Evolutionary conservation across 148 eudicot genomes (phyloP).

Genomic region (Cornus suecica): DNA sequence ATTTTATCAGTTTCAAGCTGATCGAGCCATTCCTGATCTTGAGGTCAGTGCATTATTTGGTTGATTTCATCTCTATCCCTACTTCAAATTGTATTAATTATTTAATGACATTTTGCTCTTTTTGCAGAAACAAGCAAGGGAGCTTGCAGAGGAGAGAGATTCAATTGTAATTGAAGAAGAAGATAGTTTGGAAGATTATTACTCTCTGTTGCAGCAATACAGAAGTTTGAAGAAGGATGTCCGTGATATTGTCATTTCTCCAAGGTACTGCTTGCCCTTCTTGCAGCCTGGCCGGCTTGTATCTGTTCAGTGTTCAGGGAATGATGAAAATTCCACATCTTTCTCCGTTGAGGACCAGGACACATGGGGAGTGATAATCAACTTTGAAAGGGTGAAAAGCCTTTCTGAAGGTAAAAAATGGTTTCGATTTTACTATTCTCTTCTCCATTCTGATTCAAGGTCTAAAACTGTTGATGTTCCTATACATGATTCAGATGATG

Average conservation of each 20-base stretch:
- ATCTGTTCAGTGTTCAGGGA: slow-evolving; percentile 53
- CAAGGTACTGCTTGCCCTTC: slow-evolving; percentile 87
- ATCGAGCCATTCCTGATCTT: slow-evolving; percentile 85
- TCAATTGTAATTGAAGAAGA: slow-evolving; percentile 88
- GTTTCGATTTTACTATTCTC: neutral
- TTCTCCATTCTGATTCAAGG: neutral
- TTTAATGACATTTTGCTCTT: slow-evolving; percentile 1
- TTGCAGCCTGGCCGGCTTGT: slow-evolving; percentile 97
- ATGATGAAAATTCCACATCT: slow-evolving; percentile 42
- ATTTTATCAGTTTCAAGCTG: slow-evolving; percentile 93
- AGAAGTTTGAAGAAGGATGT: slow-evolving; percentile 72
- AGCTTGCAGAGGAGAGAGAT: slow-evolving; percentile 72
- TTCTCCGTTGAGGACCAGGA: slow-evolving; percentile 65
- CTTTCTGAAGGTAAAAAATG: slow-evolving; percentile 56
- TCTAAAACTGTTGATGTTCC: neutral
- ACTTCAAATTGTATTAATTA: neutral
- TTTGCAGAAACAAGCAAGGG: slow-evolving; percentile 76
- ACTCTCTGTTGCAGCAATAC: slow-evolving; percentile 76
- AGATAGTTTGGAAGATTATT: slow-evolving; percentile 76
- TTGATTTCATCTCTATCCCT: neutral
- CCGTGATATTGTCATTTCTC: slow-evolving; percentile 61
- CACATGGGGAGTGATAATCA: slow-evolving; percentile 93
- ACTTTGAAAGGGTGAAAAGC: slow-evolving; percentile 72
- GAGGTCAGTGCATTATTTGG: slow-evolving; percentile 48
- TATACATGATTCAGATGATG: slow-evolving; percentile 51